Percentiles rank a stretch among this genome's conserved stretches.
phyloP scores from a whole-genome alignment of 805 yeast genomes.

The Teunomyces gatunensis region DNA sequence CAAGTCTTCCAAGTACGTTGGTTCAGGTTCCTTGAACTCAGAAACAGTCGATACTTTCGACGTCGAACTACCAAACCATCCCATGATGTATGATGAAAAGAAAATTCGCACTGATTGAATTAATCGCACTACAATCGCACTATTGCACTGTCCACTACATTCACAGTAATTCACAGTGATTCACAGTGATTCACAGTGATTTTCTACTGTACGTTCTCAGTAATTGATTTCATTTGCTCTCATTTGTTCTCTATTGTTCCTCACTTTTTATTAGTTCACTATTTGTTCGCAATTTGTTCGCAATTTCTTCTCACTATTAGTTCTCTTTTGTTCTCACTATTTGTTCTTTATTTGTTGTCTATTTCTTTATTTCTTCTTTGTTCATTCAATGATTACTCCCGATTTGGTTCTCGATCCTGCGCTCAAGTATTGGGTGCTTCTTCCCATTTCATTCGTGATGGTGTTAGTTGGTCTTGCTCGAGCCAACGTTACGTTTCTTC shows the following conservation, averaged over 20 bases:
- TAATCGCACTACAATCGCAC: too few relatives aligned
- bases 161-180: too few relatives aligned
- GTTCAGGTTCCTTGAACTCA: slow-evolving; percentile 20
- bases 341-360: too few relatives aligned
- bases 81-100: slow-evolving; percentile 23
- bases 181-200: too few relatives aligned
- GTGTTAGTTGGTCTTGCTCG: slow-evolving; percentile 79
- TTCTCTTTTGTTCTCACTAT: not conserved
- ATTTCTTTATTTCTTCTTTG: not conserved
- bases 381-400: slow-evolving; percentile 5
- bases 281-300: too few relatives aligned
- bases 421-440: slow-evolving; percentile 82
- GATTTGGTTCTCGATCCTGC: slow-evolving; percentile 68
- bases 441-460: slow-evolving; percentile 90
- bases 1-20: slow-evolving; percentile 46
- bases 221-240: too few relatives aligned
- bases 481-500: slow-evolving; percentile 59
- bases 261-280: not conserved
- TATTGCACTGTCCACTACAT: too few relatives aligned
- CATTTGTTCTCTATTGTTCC: too few relatives aligned
- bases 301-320: too few relatives aligned
- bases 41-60: slow-evolving; percentile 37
- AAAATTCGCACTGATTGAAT: not conserved
- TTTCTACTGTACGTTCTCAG: too few relatives aligned
- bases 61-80: slow-evolving; percentile 40